Evolutionary conservation across 176 grass and related monocot genomes (phyloP).

Genomic region (Avena atlantica): DNA sequence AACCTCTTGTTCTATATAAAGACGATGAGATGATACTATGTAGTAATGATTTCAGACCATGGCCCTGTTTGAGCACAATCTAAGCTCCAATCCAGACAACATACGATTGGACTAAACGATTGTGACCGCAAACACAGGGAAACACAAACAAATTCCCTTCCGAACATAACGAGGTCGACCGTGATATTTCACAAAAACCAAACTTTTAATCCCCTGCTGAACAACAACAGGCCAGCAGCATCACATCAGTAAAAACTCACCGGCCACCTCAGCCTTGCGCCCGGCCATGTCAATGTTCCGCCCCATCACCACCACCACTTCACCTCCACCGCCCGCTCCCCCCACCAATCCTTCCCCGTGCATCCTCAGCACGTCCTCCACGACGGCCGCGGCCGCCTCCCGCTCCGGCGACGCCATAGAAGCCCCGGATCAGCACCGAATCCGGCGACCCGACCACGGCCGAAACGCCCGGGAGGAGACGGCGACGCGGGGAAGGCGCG

Average conservation of each 20-base stretch:
- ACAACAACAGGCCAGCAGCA: neutral
- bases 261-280: slow-evolving; percentile 67
- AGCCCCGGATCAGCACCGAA: slow-evolving; percentile 36
- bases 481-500: neutral
- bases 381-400: slow-evolving; percentile 43
- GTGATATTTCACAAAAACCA: neutral
- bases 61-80: neutral
- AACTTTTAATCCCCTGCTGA: neutral
- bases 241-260: slow-evolving; percentile 47
- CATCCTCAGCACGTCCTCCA: slow-evolving; percentile 36
- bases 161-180: neutral
- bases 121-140: neutral
- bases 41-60: slow-evolving; percentile 7
- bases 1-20: neutral
- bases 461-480: neutral
- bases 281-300: slow-evolving; percentile 60
- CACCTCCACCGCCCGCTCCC: neutral
- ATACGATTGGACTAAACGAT: slow-evolving; percentile 5
- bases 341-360: neutral
- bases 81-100: slow-evolving; percentile 25
- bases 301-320: slow-evolving; percentile 14
- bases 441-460: slow-evolving; percentile 39
- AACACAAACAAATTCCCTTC: neutral
- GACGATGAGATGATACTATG: neutral
- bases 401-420: slow-evolving; percentile 48